A percentile compares a stretch with the other conserved stretches of the same genome.
Evolutionary conservation across 192 early-diverging fungal species (phyloP).

Genomic region (Coemansia guatemalensis): DNA sequence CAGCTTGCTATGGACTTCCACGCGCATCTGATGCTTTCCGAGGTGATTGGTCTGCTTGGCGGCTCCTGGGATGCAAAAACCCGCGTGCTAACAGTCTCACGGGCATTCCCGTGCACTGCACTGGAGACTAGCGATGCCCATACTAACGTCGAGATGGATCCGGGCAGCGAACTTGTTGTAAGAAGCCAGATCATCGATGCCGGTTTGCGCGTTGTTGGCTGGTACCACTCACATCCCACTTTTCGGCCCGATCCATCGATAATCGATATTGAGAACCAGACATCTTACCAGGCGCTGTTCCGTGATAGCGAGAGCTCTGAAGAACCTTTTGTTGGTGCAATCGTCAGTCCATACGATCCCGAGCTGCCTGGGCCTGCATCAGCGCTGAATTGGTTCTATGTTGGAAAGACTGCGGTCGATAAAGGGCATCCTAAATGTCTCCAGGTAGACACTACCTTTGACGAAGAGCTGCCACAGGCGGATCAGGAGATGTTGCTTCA

Average conservation of each 20-base stretch:
- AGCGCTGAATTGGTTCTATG: conserved; percentile 87
- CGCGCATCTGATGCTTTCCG: conserved; percentile 83
- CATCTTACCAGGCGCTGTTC: conserved; percentile 79
- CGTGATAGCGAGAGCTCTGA: conserved; percentile 56
- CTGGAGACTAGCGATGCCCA: conserved; percentile 67
- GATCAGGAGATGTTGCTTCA: conserved; percentile 57
- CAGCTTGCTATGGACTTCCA: conserved; percentile 89
- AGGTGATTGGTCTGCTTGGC: conserved; percentile 88
- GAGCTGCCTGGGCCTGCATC: conserved; percentile 72
- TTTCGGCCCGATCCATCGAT: conserved; percentile 84
- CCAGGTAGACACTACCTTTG: conserved; percentile 57
- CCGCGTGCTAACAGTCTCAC: conserved; percentile 59
- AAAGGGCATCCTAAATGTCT: conserved; percentile 67
- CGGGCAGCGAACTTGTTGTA: conserved; percentile 72
- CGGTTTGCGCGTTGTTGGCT: conserved; percentile 82
- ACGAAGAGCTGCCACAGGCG: conserved; percentile 49
- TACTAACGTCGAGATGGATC: conserved; percentile 90
- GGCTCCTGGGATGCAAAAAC: conserved; percentile 65
- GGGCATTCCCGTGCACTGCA: conserved; percentile 76
- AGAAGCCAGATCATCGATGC: conserved; percentile 69
- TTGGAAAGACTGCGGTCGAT: conserved; percentile 58
- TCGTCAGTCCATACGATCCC: conserved; percentile 86
- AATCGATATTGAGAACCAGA: conserved; percentile 90
- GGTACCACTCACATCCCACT: conserved; percentile 94
- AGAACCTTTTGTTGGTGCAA: conserved; percentile 87